Percentiles rank a stretch among this genome's conserved stretches.
phyloP scores from a whole-genome alignment of 192 early-diverging fungal species.

The Gryganskiella cystojenkinii region DNA sequence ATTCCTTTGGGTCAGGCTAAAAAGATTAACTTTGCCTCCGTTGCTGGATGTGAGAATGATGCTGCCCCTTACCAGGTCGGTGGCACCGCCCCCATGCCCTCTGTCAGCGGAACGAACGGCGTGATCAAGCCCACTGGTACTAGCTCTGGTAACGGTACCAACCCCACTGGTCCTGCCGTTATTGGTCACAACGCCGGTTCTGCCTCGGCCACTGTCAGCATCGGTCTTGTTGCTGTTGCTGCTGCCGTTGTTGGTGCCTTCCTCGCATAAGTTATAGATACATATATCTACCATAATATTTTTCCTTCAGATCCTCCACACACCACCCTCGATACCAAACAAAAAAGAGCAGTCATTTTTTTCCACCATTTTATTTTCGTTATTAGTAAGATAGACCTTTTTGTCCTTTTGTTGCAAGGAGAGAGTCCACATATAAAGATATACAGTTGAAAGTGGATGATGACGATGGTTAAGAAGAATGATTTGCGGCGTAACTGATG shows the following conservation, averaged over 20 bases:
- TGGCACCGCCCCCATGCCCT: constrained; percentile 24
- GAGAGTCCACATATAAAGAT: too few relatives aligned
- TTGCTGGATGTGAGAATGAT: constrained; percentile 46
- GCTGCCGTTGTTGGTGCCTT: constrained; percentile 1
- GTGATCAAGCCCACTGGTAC: too few relatives aligned
- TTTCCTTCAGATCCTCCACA: too few relatives aligned
- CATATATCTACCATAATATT: too few relatives aligned
- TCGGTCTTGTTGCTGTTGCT: neutral
- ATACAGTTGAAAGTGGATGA: too few relatives aligned
- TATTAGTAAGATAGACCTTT: too few relatives aligned
- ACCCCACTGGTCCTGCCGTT: constrained; percentile 1
- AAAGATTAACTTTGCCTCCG: constrained; percentile 44
- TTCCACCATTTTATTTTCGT: too few relatives aligned
- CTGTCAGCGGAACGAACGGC: neutral
- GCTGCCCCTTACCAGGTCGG: constrained; percentile 55
- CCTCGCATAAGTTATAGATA: neutral
- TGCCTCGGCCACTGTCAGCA: neutral
- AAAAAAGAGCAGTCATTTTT: too few relatives aligned
- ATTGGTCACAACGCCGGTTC: neutral
- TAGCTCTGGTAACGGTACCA: neutral
- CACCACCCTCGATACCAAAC: too few relatives aligned
- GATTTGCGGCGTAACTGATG: too few relatives aligned
- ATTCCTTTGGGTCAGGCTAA: constrained; percentile 38
- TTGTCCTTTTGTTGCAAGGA: too few relatives aligned
- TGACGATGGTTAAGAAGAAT: too few relatives aligned